Base-by-base conservation (phyloP, 2,329 filamentous ascomycete species). In the Diaporthe citrichinensis region DNA sequence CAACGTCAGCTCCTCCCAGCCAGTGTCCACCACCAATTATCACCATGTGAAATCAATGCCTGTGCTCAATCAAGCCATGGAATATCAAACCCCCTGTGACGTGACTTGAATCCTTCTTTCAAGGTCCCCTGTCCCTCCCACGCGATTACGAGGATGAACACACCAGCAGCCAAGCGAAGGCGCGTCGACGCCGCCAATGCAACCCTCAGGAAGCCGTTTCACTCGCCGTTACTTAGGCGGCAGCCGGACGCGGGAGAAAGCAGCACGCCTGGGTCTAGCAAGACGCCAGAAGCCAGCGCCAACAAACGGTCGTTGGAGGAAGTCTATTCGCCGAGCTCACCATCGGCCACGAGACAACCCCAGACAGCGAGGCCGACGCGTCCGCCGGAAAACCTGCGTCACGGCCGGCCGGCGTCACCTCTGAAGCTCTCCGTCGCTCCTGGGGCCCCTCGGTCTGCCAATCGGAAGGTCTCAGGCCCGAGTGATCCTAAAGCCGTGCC, bases 151-250 rank as follows among this genome's bases (percentile, higher is more conserved):
- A 58, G 86, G 67, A 62, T 77, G 76, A 65, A 80, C 76, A 67
- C 76, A 1, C 88, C 88, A 74, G 84, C 88, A 74, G 86, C 86
- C 74, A 94, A 94, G 85, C 90, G 92, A 68, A 91, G 92, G 76
- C 90, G 91, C 78, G 85, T 93, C 77, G 88, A 92, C 75, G 85
- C 88, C 59, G 88, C 90, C 53, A 84, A 88, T 31, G 87, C 86
- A n/a, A 89, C 89, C 9, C 88, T 94, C 65, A 88, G 89, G 77
- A 93, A 92, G 81, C 93, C 93, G 0, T 95, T 95, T 85, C 92
- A 92, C 78, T 94, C 93, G 61, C 93, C 93, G 3, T 62, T 82
- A 49, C 77, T 82, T 49, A 78, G 65, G 44, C 78, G 79, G 28
- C 69, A 71, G 49, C 23, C 71, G 15, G 23, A 25, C 17, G 14